phyloP scores from a whole-genome alignment of 495 filamentous ascomycete species.

The Podospora pseudocomata region DNA sequence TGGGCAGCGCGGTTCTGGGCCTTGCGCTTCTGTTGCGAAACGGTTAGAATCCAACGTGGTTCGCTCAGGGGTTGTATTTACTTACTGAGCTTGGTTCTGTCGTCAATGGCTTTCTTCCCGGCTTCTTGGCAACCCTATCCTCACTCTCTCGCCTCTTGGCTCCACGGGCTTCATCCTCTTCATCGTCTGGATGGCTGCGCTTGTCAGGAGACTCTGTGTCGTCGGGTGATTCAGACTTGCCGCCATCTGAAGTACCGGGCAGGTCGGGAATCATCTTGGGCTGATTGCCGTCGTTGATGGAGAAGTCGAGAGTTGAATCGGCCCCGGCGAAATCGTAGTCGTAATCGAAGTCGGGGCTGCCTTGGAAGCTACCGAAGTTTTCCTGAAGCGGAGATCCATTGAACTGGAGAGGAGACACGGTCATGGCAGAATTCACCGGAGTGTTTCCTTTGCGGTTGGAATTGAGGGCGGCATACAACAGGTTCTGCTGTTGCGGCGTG shows the following conservation, averaged over 20 bases:
- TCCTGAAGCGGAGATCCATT: constrained; percentile 52
- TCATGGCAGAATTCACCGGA: constrained; percentile 37
- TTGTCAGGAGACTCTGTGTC: constrained; percentile 75
- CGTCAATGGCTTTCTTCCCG: constrained; percentile 91
- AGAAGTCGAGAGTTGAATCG: constrained; percentile 55
- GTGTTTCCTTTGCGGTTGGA: constrained; percentile 56
- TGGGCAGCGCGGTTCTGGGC: constrained; percentile 97
- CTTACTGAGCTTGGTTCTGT: constrained; percentile 94
- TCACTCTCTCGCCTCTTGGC: constrained; percentile 79
- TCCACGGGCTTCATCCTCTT: constrained; percentile 55
- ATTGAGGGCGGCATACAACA: constrained; percentile 81
- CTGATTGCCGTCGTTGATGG: constrained; percentile 65
- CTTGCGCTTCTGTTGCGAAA: constrained; percentile 79
- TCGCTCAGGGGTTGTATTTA: constrained; percentile 17
- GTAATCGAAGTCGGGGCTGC: constrained; percentile 81
- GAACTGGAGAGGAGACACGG: constrained; percentile 50
- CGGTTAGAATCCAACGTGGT: constrained; percentile 41
- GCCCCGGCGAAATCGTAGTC: constrained; percentile 55
- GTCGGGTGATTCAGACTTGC: constrained; percentile 54
- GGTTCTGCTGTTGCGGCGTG: constrained; percentile 80
- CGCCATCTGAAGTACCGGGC: constrained; percentile 50
- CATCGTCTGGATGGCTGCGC: constrained; percentile 72
- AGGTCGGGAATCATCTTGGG: constrained; percentile 73
- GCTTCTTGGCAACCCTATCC: constrained; percentile 81
- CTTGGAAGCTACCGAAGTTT: constrained; percentile 49